Base-by-base conservation (phyloP, 2,329 filamentous ascomycete genomes). In the Ophiostoma pallidulum region DNA sequence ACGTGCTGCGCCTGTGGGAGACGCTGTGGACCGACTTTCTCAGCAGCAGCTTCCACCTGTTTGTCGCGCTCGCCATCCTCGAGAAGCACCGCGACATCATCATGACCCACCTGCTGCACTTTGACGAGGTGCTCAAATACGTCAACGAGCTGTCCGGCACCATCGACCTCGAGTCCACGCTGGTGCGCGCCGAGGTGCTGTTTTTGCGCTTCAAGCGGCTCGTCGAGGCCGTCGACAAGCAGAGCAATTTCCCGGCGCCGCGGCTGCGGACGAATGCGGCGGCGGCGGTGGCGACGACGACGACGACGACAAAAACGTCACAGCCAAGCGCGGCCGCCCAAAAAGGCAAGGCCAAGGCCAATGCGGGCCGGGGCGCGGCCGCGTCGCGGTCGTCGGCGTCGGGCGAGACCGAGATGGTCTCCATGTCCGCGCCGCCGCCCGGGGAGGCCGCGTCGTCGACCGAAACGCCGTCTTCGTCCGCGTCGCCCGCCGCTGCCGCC, bases 41-140 rank as follows among this genome's bases (percentile, higher is more conserved):
- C 51, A 90, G 78, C 59, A 86, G 86, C 57, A 89, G 86, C 61
- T 98, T 97, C 66, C 92, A 97, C 61, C 71, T 98, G 13, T 98
- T 98, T 61, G 75, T 98, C 52, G 92, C 94, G 0, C 68, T 98
- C 36, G 91, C 92, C 0, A 95, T 98, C 33, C 66, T 98, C 20
- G 92, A 98, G 65, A 95, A 94, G 67, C 92, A 97, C 59, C 73
- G 91, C n/a, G 84, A 91, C 60, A 85, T 97, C 12, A 97, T 98
- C 53, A 94, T 98, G 83, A 80, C 84, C 47, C 92, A 98, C 65
- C 70, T 98, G 22, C 78, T 88, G 61, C 86, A 91, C 57, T 98
- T 98, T 66, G 92, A 98, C 55, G 94, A 98, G 65, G 88, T 98
- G 28, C 70, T 98, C 24, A 98, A 98, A 72, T 98, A 97, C 61